Evolutionary conservation across 73 alveolate genomes (phyloP).

Genomic region (Blepharisma japonicum): DNA sequence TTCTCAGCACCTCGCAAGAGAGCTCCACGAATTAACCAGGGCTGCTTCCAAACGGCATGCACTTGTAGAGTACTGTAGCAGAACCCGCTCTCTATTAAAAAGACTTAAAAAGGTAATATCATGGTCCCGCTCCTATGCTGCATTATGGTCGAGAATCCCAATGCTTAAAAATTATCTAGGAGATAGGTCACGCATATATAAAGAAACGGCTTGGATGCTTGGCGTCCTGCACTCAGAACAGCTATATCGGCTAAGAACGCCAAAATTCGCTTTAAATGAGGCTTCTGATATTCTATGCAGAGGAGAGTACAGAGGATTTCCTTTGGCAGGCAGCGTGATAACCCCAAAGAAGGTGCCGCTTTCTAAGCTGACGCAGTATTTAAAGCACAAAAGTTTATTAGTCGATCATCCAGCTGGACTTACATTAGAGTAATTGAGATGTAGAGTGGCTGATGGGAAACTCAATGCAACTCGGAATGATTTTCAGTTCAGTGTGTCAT

Average conservation of each 20-base stretch:
- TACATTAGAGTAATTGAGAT: background rate
- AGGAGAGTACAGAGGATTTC: constrained; percentile 17
- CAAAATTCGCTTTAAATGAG: background rate
- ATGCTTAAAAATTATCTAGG: background rate
- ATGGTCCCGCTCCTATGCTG: background rate
- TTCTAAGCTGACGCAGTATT: background rate
- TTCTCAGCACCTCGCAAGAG: constrained; percentile 17
- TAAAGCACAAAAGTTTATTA: background rate
- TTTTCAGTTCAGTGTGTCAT: background rate
- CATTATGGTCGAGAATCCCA: background rate
- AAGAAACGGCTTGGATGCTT: background rate
- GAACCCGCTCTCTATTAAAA: constrained; percentile 5
- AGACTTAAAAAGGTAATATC: constrained; percentile 9
- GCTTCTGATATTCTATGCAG: constrained; percentile 21
- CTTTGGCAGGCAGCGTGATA: background rate
- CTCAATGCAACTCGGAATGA: background rate
- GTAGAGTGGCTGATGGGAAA: background rate
- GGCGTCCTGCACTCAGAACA: background rate
- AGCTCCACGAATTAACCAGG: constrained; percentile 34
- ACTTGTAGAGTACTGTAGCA: constrained; percentile 13
- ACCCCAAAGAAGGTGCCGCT: background rate
- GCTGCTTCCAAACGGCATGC: background rate
- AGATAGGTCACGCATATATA: background rate
- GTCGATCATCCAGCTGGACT: background rate
- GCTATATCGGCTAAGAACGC: background rate